Evolutionary conservation across 2,329 filamentous ascomycete genomes (phyloP).

Genomic region (Penicillium nordicum): DNA sequence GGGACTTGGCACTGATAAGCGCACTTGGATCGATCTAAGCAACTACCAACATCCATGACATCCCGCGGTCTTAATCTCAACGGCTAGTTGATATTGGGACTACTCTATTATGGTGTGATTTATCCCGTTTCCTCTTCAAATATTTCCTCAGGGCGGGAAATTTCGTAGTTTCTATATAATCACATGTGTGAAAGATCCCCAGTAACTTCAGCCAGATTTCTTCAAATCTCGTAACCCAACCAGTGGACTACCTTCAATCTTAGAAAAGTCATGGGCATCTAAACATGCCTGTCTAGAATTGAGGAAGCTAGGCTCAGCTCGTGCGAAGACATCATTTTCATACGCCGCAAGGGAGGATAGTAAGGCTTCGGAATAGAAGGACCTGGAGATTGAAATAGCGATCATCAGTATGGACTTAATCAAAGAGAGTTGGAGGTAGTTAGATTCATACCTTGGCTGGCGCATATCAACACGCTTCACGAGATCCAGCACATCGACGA

Average conservation of each 20-base stretch:
- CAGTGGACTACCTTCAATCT: slow-evolving; percentile 41
- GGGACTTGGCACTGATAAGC: slow-evolving; percentile 1
- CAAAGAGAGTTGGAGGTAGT: background rate
- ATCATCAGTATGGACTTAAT: background rate
- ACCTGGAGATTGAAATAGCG: background rate
- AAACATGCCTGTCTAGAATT: slow-evolving; percentile 53
- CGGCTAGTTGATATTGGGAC: background rate
- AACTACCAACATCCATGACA: background rate
- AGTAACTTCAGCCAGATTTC: background rate
- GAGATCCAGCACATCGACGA: slow-evolving; percentile 51
- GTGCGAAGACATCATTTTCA: slow-evolving; percentile 44
- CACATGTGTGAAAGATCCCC: background rate
- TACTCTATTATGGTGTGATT: no score
- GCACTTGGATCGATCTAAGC: background rate
- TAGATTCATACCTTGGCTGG: slow-evolving; percentile 5
- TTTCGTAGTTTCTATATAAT: background rate
- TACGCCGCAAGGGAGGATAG: slow-evolving; percentile 33
- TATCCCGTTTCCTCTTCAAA: no score
- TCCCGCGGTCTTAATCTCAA: background rate
- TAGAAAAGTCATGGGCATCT: slow-evolving; percentile 53
- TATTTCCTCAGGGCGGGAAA: background rate
- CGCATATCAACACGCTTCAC: slow-evolving; percentile 30
- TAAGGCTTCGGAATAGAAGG: slow-evolving; percentile 8
- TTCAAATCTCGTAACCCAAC: slow-evolving; percentile 35
- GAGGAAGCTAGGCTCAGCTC: slow-evolving; percentile 48